Evolutionary conservation across 1,284 basidiomycete genomes (phyloP).

Genomic region (Meira nashicola): DNA sequence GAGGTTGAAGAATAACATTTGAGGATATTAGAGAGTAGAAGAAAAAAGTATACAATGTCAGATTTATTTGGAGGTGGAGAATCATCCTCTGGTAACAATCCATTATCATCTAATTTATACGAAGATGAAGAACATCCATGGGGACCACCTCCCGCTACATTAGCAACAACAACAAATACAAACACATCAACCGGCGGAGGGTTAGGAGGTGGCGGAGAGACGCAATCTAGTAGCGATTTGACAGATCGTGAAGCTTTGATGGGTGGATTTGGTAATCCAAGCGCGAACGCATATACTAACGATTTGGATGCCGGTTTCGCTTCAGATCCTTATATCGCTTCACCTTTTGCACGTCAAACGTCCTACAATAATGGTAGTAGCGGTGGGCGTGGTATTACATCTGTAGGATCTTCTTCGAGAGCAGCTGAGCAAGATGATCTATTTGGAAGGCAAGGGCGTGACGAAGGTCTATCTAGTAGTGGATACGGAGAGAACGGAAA

Average conservation of each 20-base stretch:
- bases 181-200: background rate
- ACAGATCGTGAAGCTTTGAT: background rate
- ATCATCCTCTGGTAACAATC: conserved; percentile 11
- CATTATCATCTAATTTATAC: conserved; percentile 22
- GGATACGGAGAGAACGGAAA: background rate
- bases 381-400: background rate
- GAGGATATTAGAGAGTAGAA: too few species aligned
- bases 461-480: background rate
- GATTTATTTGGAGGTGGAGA: too few species aligned
- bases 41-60: too few species aligned
- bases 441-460: background rate
- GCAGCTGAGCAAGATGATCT: background rate
- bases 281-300: background rate
- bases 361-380: conserved; percentile 2
- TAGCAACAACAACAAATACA: background rate
- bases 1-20: too few species aligned
- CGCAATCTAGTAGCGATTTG: background rate
- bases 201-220: background rate
- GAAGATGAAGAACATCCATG: conserved; percentile 25
- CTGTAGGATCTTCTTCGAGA: background rate
- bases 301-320: conserved; percentile 2
- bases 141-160: conserved; percentile 6
- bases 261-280: background rate
- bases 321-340: conserved; percentile 7
- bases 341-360: conserved; percentile 3